Evolutionary conservation across 768 basidiomycete genomes (phyloP).

Genomic region (Hysterangium stoloniferum): DNA sequence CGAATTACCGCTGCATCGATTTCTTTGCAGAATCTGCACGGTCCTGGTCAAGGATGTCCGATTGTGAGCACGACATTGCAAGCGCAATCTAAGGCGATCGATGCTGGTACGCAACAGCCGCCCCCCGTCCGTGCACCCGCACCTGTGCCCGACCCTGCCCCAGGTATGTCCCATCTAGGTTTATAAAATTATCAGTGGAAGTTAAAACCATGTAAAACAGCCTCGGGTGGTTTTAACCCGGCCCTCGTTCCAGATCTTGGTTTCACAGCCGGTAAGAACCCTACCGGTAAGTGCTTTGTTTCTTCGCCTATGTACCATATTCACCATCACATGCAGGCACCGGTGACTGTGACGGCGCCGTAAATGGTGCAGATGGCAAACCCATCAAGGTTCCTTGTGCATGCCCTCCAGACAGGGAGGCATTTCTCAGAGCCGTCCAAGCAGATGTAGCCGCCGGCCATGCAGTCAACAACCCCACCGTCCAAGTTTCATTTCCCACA

Average conservation of each 20-base stretch:
- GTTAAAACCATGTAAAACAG: too few species aligned
- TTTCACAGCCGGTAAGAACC: slow-evolving; percentile 47
- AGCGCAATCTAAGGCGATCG: slow-evolving; percentile 12
- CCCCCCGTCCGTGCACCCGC: too few species aligned
- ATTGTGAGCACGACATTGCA: slow-evolving; percentile 18
- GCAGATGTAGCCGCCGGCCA: slow-evolving; percentile 22
- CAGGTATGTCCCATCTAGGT: too few species aligned
- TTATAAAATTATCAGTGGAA: too few species aligned
- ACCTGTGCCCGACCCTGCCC: too few species aligned
- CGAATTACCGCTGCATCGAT: slow-evolving; percentile 20
- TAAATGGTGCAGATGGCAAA: slow-evolving; percentile 46
- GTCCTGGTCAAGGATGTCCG: slow-evolving; percentile 21
- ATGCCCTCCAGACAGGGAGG: slow-evolving; percentile 43
- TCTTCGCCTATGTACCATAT: neutral
- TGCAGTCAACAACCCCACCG: slow-evolving; percentile 21
- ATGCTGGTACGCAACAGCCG: too few species aligned
- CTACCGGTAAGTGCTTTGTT: slow-evolving; percentile 39
- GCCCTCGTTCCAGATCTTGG: slow-evolving; percentile 55
- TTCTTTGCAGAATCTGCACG: slow-evolving; percentile 23
- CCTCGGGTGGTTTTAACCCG: slow-evolving; percentile 27
- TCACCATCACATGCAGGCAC: too few species aligned
- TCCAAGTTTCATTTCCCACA: slow-evolving; percentile 20
- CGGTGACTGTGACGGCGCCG: slow-evolving; percentile 63
- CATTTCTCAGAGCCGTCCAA: slow-evolving; percentile 21
- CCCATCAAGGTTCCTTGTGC: slow-evolving; percentile 55